Percentiles rank a stretch among this genome's conserved stretches.
These are phyloP conservation scores for Breviolum minutum DNA, from an alignment of 73 alveolate genomes.

Conservation along the genomic window DNA sequence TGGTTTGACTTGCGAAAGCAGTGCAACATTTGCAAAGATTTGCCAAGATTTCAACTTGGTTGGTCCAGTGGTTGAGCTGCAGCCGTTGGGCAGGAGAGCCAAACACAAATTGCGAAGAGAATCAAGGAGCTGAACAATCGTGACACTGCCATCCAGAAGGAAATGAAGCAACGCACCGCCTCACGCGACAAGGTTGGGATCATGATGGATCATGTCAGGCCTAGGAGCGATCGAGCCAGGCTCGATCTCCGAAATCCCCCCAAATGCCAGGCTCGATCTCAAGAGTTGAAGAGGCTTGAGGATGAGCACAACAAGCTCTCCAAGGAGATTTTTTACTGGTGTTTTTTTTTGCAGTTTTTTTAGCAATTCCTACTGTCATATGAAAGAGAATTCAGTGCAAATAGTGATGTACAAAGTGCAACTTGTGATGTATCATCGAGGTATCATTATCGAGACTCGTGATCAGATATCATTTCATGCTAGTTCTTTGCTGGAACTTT, in stretches of 20 bases:
- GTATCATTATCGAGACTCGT: too few relatives aligned
- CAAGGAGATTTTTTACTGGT: neutral
- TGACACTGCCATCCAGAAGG: slow-evolving; percentile 71
- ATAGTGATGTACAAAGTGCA: too few relatives aligned
- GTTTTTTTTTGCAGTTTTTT: too few relatives aligned
- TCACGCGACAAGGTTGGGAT: slow-evolving; percentile 53
- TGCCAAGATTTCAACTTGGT: too few relatives aligned
- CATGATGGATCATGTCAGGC: neutral
- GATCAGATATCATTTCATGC: too few relatives aligned
- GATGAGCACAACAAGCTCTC: slow-evolving; percentile 91
- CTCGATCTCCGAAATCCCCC: neutral
- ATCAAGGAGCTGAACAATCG: slow-evolving; percentile 12
- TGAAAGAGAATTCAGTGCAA: too few relatives aligned
- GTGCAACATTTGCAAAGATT: neutral
- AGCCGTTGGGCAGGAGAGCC: slow-evolving; percentile 28
- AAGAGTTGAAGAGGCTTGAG: slow-evolving; percentile 55
- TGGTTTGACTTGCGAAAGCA: neutral
- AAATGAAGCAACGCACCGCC: slow-evolving; percentile 85
- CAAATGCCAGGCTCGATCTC: slow-evolving; percentile 14
- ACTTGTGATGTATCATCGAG: too few relatives aligned
- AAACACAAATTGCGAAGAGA: slow-evolving; percentile 44
- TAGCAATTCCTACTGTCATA: too few relatives aligned
- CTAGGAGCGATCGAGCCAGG: neutral
- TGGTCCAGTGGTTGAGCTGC: neutral
- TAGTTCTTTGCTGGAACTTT: too few relatives aligned